Evolutionary conservation across 768 basidiomycete genomes (phyloP), one percentile per base, ranked within the genome.

Genomic region (Collybiopsis confluens): DNA sequence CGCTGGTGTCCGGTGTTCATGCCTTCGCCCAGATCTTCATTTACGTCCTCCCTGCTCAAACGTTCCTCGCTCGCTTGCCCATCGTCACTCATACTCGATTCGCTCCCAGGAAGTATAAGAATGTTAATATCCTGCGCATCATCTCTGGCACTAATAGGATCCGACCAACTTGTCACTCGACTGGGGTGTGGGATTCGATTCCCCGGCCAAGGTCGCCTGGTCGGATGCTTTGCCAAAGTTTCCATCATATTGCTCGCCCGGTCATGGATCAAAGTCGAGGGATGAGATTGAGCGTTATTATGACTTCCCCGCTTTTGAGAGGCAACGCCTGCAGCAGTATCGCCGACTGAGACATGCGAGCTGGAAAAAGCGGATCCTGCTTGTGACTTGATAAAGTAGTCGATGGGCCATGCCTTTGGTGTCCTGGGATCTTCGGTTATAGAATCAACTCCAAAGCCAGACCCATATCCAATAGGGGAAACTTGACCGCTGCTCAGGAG

Each of bases 401-500:
- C 33, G 18, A 9, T 13, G 13, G 47, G 20, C 47, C 47, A 48
- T 3, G 30, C 33, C 21, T 37, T 48, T 15, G 50, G 50, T 7
- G 50, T 52, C 26, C 50, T 52, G 30, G 50, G 50, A 52, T 52
- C 50, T 13, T 52, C 50, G 33, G 38, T 43, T 10, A 37, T 38
- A 21, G 38, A 41, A 30, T 52, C 41, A 16, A 52, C 27, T 28
- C 24, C 37, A 21, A 52, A 41, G 50, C 50, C 28, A 21, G 41
- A 36, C 15, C 13, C 68, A 78, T 61, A 65, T 85, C 88, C 83
- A 56, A 79, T 70, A 5, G 88, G 87, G 23, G 88, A 92, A 1
- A 76, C 80, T 62, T 89, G 89, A 1, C 87, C 88, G 61, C 88
- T 90, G 64, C 89, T 90, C 46, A 86, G 67, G n/a, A 85, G 68